Evolutionary conservation across 1,284 basidiomycete genomes (phyloP).

Genomic region (Inonotus obliquus): DNA sequence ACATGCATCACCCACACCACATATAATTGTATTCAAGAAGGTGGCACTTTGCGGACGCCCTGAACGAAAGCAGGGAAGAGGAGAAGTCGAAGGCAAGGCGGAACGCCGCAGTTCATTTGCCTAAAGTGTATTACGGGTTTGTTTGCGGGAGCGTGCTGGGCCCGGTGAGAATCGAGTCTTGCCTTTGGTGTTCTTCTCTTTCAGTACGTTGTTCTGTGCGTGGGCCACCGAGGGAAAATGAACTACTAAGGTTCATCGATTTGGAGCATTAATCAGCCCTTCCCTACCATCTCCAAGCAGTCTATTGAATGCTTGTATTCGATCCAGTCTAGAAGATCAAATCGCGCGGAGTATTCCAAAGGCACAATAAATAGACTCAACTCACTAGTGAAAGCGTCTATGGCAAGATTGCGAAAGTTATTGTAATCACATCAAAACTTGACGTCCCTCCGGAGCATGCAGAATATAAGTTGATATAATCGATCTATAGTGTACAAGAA

Average conservation of each 20-base stretch:
- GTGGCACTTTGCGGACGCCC: not conserved
- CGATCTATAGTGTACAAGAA: too few relatives aligned
- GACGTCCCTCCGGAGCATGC: too few relatives aligned
- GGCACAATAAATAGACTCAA: too few relatives aligned
- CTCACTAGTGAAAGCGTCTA: too few relatives aligned
- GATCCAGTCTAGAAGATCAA: not conserved
- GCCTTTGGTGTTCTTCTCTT: not conserved
- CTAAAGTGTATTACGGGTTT: slow-evolving; percentile 15
- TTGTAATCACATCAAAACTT: too few relatives aligned
- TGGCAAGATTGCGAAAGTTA: too few relatives aligned
- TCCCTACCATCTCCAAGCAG: not conserved
- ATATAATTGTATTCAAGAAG: not conserved
- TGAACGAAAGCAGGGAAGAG: not conserved
- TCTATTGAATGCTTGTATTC: not conserved
- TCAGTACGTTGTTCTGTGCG: not conserved
- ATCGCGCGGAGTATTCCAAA: too few relatives aligned
- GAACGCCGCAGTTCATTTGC: slow-evolving; percentile 2
- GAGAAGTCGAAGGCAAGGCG: not conserved
- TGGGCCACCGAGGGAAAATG: not conserved
- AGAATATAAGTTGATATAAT: too few relatives aligned
- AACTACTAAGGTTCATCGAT: not conserved
- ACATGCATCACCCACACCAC: not conserved
- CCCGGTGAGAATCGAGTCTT: not conserved
- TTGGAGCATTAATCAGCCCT: not conserved
- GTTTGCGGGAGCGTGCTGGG: not conserved